A percentile compares a stretch with the other conserved stretches of the same genome.
phyloP scores from a whole-genome alignment of 176 grass and related monocot species.

The Eremochloa ophiuroides region DNA sequence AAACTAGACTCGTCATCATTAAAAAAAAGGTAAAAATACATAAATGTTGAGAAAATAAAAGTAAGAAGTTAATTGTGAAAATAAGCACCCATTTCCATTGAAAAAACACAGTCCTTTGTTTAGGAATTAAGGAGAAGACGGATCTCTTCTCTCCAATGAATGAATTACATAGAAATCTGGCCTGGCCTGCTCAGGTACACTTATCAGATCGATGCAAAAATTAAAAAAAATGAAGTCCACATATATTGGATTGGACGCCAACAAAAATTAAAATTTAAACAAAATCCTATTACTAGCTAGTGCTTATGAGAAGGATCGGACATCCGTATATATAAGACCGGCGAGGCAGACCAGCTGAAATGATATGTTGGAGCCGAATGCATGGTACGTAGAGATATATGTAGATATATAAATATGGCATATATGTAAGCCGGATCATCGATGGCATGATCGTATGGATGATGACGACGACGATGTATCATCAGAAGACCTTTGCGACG shows the following conservation, averaged over 20 bases:
- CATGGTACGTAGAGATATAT: neutral
- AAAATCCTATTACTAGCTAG: neutral
- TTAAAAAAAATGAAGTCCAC: neutral
- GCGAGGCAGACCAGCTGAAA: neutral
- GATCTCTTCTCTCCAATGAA: neutral
- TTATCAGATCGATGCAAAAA: neutral
- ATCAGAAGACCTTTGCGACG: constrained; percentile 87
- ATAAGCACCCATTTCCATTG: neutral
- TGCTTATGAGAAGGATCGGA: neutral
- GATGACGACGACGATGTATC: neutral
- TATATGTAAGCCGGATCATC: neutral
- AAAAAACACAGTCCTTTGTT: neutral
- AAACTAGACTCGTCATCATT: neutral
- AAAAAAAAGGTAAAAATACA: no score
- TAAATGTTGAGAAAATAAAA: neutral
- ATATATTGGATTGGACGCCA: neutral
- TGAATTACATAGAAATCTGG: neutral
- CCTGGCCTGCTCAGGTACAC: neutral
- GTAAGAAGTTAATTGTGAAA: neutral
- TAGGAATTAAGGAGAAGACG: neutral
- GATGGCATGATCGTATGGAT: neutral
- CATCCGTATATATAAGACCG: no score
- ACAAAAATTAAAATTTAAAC: neutral
- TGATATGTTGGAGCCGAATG: neutral
- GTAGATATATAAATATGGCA: neutral